A percentile compares a stretch with the other conserved stretches of the same genome.
Evolutionary conservation across 306 rosid genomes (phyloP).

Genomic region (Inga laurina): DNA sequence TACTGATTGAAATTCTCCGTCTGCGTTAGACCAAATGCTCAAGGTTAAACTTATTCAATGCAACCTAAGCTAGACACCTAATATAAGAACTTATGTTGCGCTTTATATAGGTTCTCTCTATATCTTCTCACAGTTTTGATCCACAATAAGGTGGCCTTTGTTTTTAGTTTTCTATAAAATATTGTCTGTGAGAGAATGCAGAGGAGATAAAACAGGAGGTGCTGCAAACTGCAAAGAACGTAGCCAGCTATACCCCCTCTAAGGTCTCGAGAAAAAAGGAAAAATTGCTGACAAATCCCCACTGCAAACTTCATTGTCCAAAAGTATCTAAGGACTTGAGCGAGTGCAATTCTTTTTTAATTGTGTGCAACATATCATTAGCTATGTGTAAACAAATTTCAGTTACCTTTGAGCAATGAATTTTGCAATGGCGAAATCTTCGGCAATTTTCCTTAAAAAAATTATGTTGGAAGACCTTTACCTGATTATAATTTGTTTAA

Average conservation of each 20-base stretch:
- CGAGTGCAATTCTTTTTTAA: too few relatives aligned
- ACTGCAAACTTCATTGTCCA: too few relatives aligned
- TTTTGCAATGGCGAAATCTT: too few relatives aligned
- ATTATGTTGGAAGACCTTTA: neutral
- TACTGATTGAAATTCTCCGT: conserved; percentile 53
- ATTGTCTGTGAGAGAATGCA: neutral
- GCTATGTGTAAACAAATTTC: too few relatives aligned
- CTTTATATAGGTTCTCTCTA: neutral
- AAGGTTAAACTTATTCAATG: neutral
- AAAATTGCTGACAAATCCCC: too few relatives aligned
- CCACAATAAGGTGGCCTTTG: neutral
- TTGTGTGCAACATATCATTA: too few relatives aligned
- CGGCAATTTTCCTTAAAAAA: too few relatives aligned
- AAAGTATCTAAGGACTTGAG: too few relatives aligned
- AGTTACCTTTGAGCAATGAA: too few relatives aligned
- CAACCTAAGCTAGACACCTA: neutral
- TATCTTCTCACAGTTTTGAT: neutral
- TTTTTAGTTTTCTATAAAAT: too few relatives aligned
- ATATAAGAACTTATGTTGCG: neutral
- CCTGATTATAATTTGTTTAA: neutral
- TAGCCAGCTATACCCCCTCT: neutral
- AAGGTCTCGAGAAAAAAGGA: too few relatives aligned
- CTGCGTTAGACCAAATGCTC: conserved; percentile 28
- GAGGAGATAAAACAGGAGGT: neutral
- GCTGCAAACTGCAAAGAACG: neutral